Evolutionary conservation across 768 basidiomycete genomes (phyloP), one percentile per base, ranked within the genome.

Genomic region (Xanthoconium purpureum): DNA sequence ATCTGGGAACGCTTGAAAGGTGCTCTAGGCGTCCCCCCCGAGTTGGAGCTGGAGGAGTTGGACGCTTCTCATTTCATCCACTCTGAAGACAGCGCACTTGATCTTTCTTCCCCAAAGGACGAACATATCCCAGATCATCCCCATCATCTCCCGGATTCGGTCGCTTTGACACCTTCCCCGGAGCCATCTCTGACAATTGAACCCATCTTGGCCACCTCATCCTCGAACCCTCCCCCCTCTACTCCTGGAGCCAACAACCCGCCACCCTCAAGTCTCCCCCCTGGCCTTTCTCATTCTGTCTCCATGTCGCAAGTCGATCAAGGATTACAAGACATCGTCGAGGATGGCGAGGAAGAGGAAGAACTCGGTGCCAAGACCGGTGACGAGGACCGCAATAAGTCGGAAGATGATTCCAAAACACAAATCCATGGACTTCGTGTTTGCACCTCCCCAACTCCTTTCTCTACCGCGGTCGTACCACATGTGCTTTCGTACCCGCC

Each of bases 1-100:
- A 86, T 95, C 53, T 97, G 94, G 94, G 92, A 95, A 70, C 82
- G 92, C 54, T 76, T 95, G 65, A 94, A 94, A 64, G 88, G 84
- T 32, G 92, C 90, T 0, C 76, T 97, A 2, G 94, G 94, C 6
- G 87, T 94, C 6, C 93, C 94, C 11, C 87, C 87, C 0, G 92
- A 95, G 64, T 76, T 95, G 20, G 87, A 91, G 61, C 72, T 84
- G 33, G 85, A 88, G 44, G 80, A 78, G n/a, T 18, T 24, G 28
- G 58, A 60, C 9, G 28, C 29, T 8, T 20, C 8, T 40, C n/a
- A 24, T 53, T 49, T 24, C 32, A 11, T 51, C 12, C 49, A 45
- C 3, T 13, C 43, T 43, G 33, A 43, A 13, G 55, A 56, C n/a
- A 8, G 12, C 4, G 17, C 33, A 2, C n/a, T 40, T 13, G 17